phyloP scores from a whole-genome alignment of 1,139 yeast species.

The Yamadazyma triangularis region DNA sequence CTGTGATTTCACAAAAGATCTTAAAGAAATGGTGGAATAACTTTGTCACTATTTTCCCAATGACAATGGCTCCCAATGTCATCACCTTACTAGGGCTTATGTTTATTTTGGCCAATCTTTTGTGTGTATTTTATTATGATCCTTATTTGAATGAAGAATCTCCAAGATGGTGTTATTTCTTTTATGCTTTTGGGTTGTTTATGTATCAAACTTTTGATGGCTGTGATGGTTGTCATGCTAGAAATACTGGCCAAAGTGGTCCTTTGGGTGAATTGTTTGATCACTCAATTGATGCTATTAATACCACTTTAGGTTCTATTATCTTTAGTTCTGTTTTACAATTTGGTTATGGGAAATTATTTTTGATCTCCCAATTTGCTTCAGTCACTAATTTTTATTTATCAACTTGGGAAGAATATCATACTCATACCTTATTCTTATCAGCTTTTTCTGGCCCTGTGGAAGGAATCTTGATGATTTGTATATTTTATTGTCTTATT shows the following conservation, averaged over 20 bases:
- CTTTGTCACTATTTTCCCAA: constrained; percentile 73
- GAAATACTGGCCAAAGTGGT: constrained; percentile 90
- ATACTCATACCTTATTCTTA: constrained; percentile 78
- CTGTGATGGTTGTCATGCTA: constrained; percentile 92
- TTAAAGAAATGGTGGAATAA: constrained; percentile 76
- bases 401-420: constrained; percentile 95
- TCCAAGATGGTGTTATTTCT: constrained; percentile 80
- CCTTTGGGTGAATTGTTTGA: constrained; percentile 94
- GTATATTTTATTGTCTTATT: constrained; percentile 51
- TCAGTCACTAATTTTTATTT: constrained; percentile 78
- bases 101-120: constrained; percentile 62
- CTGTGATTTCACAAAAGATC: constrained; percentile 67
- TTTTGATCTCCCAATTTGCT: constrained; percentile 68
- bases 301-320: constrained; percentile 75
- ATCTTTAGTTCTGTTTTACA: constrained; percentile 71
- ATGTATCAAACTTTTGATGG: constrained; percentile 96
- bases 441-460: constrained; percentile 91
- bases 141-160: constrained; percentile 56
- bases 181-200: constrained; percentile 80
- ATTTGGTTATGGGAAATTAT: constrained; percentile 63
- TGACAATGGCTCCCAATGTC: constrained; percentile 84
- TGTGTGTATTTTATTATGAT: constrained; percentile 67
- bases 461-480: constrained; percentile 77
- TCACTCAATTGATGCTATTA: constrained; percentile 88
- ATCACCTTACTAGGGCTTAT: constrained; percentile 76